Evolutionary conservation across 345 rosid species (phyloP).

Genomic region (Populus tremula): DNA sequence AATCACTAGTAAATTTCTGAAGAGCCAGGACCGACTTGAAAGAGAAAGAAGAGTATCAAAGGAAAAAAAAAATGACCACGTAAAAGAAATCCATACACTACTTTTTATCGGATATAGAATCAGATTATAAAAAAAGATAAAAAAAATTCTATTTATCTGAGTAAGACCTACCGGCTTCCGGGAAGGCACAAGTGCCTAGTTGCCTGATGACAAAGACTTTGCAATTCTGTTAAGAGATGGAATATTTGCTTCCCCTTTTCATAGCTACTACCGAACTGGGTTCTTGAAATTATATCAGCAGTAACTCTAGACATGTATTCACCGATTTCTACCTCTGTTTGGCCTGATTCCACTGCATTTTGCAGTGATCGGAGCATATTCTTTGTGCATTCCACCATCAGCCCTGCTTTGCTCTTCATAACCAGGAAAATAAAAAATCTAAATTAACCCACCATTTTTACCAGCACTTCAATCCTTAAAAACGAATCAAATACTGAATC

Average conservation of each 20-base stretch:
- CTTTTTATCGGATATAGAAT: neutral
- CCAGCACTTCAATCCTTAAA: neutral
- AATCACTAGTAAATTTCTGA: neutral
- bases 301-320: constrained; percentile 69
- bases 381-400: constrained; percentile 85
- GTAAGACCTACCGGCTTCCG: constrained; percentile 65
- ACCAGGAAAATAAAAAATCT: neutral
- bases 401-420: constrained; percentile 60
- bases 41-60: neutral
- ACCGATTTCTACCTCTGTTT: constrained; percentile 76
- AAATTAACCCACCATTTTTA: neutral
- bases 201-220: constrained; percentile 71
- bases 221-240: constrained; percentile 55
- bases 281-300: constrained; percentile 82
- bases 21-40: constrained; percentile 7
- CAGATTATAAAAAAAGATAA: neutral
- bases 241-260: constrained; percentile 85
- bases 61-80: neutral
- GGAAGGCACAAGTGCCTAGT: constrained; percentile 83
- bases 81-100: neutral
- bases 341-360: constrained; percentile 45
- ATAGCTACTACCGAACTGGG: constrained; percentile 70
- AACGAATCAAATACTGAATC: neutral
- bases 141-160: neutral
- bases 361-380: constrained; percentile 51